A percentile compares a stretch with the other conserved stretches of the same genome.
These are phyloP conservation scores for Saccharomyces pastorianus DNA, from an alignment of 1,139 yeast species.

Conservation along the genomic window DNA sequence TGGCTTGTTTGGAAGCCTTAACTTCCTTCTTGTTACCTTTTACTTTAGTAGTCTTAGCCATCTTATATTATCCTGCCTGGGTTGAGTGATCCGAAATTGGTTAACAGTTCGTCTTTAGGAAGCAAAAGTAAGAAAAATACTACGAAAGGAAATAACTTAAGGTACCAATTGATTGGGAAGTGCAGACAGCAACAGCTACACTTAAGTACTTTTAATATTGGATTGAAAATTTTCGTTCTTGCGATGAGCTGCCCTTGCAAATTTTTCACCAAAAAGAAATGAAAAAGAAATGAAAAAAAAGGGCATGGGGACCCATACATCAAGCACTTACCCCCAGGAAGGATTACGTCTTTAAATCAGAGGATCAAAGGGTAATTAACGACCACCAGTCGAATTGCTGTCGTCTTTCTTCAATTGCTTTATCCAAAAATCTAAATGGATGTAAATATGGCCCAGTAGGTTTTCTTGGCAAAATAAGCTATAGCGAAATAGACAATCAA, in stretches of 20 bases:
- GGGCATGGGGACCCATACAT: not conserved
- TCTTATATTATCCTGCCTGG: constrained; percentile 5
- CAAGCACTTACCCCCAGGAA: not conserved
- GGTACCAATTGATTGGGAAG: not conserved
- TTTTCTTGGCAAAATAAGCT: no score
- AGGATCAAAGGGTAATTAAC: not conserved
- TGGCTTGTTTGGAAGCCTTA: constrained; percentile 3
- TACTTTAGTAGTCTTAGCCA: constrained; percentile 24
- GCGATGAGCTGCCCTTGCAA: not conserved
- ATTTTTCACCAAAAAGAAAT: not conserved
- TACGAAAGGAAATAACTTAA: not conserved
- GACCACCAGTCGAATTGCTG: not conserved
- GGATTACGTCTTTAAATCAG: not conserved
- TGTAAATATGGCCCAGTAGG: no score
- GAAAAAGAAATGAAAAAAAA: constrained; percentile 5
- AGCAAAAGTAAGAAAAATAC: constrained; percentile 11
- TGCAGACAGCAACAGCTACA: not conserved
- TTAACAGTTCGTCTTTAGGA: constrained; percentile 1
- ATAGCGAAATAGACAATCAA: no score
- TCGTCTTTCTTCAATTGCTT: not conserved
- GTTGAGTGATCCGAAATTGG: not conserved
- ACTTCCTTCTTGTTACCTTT: constrained; percentile 7
- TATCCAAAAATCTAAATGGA: no score
- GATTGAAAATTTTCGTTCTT: not conserved
- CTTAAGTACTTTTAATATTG: not conserved